Conservation (phyloP, 352 stramenopile species). For the Stramenopiles sp. region DNA sequence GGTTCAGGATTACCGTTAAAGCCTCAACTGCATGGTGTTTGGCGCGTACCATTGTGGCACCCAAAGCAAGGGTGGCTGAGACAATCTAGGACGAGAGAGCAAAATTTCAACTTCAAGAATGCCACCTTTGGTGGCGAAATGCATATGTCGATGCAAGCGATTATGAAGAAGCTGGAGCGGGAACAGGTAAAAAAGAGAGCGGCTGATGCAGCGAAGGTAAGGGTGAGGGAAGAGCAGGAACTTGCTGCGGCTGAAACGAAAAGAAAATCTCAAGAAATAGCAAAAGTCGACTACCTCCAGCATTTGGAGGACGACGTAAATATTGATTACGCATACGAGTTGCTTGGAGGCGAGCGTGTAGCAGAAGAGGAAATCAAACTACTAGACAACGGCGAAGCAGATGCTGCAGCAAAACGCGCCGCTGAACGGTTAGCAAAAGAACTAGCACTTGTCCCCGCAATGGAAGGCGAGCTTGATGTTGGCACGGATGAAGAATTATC, state of each 20-base stretch:
- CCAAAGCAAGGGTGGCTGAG: background rate
- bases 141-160: background rate
- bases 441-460: background rate
- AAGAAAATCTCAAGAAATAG: background rate
- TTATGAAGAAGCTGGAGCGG: background rate
- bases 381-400: background rate
- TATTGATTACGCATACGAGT: background rate
- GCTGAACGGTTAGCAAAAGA: background rate
- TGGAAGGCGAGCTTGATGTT: background rate
- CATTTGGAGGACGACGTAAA: background rate
- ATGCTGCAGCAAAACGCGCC: background rate
- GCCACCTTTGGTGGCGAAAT: background rate
- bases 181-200: background rate
- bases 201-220: background rate
- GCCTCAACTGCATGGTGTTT: background rate
- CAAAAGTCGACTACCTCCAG: background rate
- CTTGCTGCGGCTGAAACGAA: background rate
- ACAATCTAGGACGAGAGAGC: background rate
- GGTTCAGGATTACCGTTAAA: background rate
- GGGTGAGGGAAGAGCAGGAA: background rate
- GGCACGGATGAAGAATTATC: background rate
- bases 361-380: background rate
- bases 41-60: background rate
- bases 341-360: background rate
- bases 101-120: background rate